Percentiles rank a stretch among this genome's conserved stretches.
Evolutionary conservation across 345 rosid species (phyloP).

Genomic region (Acer saccharum): DNA sequence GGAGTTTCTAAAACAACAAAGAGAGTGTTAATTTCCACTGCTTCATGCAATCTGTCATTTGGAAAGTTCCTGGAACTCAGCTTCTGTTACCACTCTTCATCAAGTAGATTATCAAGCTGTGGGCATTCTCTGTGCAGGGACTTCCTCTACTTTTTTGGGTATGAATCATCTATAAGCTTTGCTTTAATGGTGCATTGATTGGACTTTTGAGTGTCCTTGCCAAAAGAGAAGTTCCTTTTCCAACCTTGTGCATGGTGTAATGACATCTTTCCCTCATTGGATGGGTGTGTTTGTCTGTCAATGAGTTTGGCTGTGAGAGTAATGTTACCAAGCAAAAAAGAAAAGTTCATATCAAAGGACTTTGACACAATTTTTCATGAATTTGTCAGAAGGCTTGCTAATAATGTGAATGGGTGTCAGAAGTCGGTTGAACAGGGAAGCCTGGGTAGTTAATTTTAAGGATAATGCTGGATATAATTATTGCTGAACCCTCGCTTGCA

Average conservation of each 20-base stretch:
- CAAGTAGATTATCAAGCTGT: slow-evolving; percentile 55
- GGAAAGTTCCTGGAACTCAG: slow-evolving; percentile 97
- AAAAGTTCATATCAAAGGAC: background rate
- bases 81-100: slow-evolving; percentile 56
- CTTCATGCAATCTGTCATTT: slow-evolving; percentile 79
- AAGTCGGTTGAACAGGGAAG: background rate
- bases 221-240: background rate
- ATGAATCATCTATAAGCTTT: slow-evolving; percentile 26
- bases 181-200: background rate
- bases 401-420: slow-evolving; percentile 1
- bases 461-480: background rate
- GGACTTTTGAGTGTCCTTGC: background rate
- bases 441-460: slow-evolving; percentile 2
- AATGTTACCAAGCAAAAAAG: background rate
- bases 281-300: slow-evolving; percentile 7
- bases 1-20: slow-evolving; percentile 63
- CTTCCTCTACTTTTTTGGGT: slow-evolving; percentile 96
- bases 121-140: slow-evolving; percentile 83
- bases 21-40: slow-evolving; percentile 74
- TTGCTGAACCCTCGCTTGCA: background rate
- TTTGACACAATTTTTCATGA: background rate
- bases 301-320: background rate
- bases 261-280: background rate
- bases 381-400: background rate
- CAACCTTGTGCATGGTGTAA: background rate